Evolutionary conservation across 768 basidiomycete species (phyloP), one percentile per base, ranked within the genome.

Genomic region (Kwoniella sp.): DNA sequence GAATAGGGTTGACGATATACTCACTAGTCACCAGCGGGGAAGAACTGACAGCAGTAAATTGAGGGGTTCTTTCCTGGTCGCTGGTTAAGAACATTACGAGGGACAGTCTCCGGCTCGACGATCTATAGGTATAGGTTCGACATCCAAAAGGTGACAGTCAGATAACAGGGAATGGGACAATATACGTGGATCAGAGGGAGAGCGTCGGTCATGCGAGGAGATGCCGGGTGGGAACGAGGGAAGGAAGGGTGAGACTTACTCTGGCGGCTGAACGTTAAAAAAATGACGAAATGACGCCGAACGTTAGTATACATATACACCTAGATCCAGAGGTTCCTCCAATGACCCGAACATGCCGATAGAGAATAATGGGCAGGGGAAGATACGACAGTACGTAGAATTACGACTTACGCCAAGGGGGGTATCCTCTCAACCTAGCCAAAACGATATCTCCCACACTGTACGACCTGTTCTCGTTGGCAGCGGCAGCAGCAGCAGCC

Each of bases 11-110:
- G n/a, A n/a, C n/a, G n/a, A n/a, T n/a, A n/a, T n/a, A 87, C 95
- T 79, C 74, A 98, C 96, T 88, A 90, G 81, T 97, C 95, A 55
- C 90, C 93, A 27, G 85, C 85, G 4, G 96, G 93, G 85, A 96
- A 98, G 85, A 94, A 99, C 68, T 88, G 84, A 30, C 88, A 85
- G 67, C 86, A 87, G 81, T 90, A 88, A 30, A 64, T 70, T 69
- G 87, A 88, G 13, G 82, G 83, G 10, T 85, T 82, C 81, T 90
- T 93, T 81, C 88, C 90, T 71, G 94, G 92, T 21, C 88, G 88
- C 76, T 90, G 89, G 68, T 83, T 86, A 55, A 81, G 68, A 5
- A 97, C 92, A 1, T 64, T 68, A 19, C 82, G 68, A 22, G 89
- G 88, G 0, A 90, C 87, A 2, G 71, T 79, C 7, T 86, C 85